Percentiles rank a stretch among this genome's conserved stretches.
Evolutionary conservation across 1,284 basidiomycete genomes (phyloP).

Genomic region (Tetrapyrgos nigripes): DNA sequence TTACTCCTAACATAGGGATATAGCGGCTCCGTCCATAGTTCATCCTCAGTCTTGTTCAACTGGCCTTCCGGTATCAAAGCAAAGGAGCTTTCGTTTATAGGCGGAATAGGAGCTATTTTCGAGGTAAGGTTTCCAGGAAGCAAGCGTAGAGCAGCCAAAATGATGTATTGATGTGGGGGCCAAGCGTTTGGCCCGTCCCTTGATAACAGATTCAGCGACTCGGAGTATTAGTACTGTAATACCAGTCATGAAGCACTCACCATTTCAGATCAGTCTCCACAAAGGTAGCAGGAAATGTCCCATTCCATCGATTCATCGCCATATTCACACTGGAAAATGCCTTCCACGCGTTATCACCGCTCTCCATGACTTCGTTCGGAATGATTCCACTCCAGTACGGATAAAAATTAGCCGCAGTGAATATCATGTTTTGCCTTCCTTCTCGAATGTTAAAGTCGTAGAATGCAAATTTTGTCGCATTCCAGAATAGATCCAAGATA

Average conservation of each 20-base stretch:
- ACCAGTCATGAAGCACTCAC: slow-evolving; percentile 41
- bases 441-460: slow-evolving; percentile 86
- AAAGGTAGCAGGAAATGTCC: slow-evolving; percentile 79
- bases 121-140: slow-evolving; percentile 73
- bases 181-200: slow-evolving; percentile 82
- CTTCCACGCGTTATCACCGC: slow-evolving; percentile 68
- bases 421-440: slow-evolving; percentile 67
- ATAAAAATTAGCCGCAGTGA: slow-evolving; percentile 80
- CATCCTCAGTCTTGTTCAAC: slow-evolving; percentile 68
- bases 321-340: slow-evolving; percentile 79
- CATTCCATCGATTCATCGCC: slow-evolving; percentile 85
- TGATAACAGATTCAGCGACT: background rate
- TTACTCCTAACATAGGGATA: slow-evolving; percentile 58
- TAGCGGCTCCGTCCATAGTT: slow-evolving; percentile 73
- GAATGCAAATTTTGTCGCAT: slow-evolving; percentile 79
- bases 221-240: background rate
- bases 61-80: slow-evolving; percentile 77
- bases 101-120: slow-evolving; percentile 54
- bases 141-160: slow-evolving; percentile 77
- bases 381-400: slow-evolving; percentile 89
- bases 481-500: slow-evolving; percentile 90
- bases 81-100: slow-evolving; percentile 62
- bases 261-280: slow-evolving; percentile 76
- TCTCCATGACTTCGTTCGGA: slow-evolving; percentile 70
- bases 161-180: slow-evolving; percentile 89